Conservation (phyloP, 352 stramenopile genomes). For the Globisporangium ultimum region DNA sequence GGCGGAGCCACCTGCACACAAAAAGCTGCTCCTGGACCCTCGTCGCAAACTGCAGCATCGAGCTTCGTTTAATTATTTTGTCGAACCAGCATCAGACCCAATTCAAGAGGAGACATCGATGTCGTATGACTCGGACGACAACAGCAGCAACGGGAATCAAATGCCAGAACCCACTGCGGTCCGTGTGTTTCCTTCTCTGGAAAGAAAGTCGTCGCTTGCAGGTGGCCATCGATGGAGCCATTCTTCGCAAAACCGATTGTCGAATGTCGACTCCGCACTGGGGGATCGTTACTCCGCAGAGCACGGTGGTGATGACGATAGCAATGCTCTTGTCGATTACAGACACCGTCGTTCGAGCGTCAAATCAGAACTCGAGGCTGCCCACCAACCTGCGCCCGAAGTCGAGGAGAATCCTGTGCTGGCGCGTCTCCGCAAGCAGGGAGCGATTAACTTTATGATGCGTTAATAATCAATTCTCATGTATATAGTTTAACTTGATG, state of each 20-base stretch:
- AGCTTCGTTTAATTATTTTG: conserved; percentile 61
- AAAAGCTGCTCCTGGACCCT: conserved; percentile 38
- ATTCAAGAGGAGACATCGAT: conserved; percentile 65
- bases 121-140: conserved; percentile 48
- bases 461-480: conserved; percentile 36
- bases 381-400: conserved; percentile 11
- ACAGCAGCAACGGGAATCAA: conserved; percentile 29
- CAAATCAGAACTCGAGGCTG: conserved; percentile 46
- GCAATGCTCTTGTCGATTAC: conserved; percentile 30
- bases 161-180: neutral
- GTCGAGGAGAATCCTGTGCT: conserved; percentile 71
- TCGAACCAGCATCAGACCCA: conserved; percentile 39
- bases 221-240: conserved; percentile 18
- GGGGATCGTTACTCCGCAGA: conserved; percentile 11
- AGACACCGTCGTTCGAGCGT: conserved; percentile 35
- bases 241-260: conserved; percentile 13
- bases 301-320: conserved; percentile 24
- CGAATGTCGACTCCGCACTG: conserved; percentile 28
- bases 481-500: conserved; percentile 14
- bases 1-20: conserved; percentile 16
- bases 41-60: conserved; percentile 64
- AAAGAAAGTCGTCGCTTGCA: conserved; percentile 19
- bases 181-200: conserved; percentile 7
- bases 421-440: conserved; percentile 73
- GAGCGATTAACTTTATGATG: conserved; percentile 84